Percentiles rank a stretch among this genome's conserved stretches.
These are phyloP conservation scores for Zygosaccharomyces rouxii DNA, from an alignment of 805 yeast genomes.

Conservation along the genomic window DNA sequence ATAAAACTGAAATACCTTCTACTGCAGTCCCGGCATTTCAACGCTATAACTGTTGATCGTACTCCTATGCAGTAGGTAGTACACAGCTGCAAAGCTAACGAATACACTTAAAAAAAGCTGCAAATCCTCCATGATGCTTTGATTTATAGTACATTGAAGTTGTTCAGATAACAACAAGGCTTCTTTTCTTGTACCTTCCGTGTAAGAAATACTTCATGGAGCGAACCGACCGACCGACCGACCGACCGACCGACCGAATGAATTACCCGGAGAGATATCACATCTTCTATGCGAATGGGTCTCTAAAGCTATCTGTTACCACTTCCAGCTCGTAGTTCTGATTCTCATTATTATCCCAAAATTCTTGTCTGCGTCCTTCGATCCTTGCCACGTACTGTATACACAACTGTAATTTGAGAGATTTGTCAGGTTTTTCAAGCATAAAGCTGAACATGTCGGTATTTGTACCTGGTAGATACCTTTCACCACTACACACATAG, in stretches of 20 bases:
- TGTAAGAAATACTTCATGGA: background rate
- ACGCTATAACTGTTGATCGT: constrained; percentile 27
- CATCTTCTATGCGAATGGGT: constrained; percentile 19
- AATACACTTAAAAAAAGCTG: constrained; percentile 26
- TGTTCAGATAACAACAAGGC: background rate
- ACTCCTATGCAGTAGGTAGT: constrained; percentile 27
- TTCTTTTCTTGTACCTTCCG: background rate
- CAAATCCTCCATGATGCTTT: constrained; percentile 25
- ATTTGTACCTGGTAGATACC: constrained; percentile 26
- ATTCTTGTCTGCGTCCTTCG: constrained; percentile 20
- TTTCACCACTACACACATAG: constrained; percentile 29
- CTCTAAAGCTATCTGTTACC: constrained; percentile 23
- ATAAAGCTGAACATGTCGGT: constrained; percentile 32
- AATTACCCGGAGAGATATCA: background rate
- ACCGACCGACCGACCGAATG: background rate
- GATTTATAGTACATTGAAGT: background rate
- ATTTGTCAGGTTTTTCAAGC: constrained; percentile 16
- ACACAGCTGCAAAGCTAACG: constrained; percentile 24
- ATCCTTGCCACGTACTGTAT: constrained; percentile 27
- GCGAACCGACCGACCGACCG: background rate
- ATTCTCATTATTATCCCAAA: constrained; percentile 32
- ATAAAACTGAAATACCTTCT: background rate
- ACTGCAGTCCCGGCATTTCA: constrained; percentile 27
- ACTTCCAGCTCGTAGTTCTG: constrained; percentile 26
- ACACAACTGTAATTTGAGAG: constrained; percentile 27